Evolutionary conservation across 2,329 filamentous ascomycete species (phyloP).

Genomic region (Diplodia intermedia): DNA sequence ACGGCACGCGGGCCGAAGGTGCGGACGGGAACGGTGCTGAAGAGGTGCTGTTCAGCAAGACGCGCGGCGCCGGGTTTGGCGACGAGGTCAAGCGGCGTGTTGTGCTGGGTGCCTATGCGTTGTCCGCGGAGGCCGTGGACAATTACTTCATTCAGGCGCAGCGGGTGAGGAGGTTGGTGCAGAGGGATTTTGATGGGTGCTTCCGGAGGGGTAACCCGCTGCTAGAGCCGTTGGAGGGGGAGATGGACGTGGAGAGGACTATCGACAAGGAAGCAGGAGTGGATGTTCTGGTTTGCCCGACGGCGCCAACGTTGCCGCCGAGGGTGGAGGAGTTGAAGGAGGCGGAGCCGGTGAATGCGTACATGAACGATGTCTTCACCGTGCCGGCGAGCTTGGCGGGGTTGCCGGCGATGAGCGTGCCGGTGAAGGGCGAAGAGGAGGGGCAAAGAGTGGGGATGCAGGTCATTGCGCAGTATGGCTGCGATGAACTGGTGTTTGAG

Average conservation of each 20-base stretch:
- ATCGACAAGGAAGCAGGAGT: slow-evolving; percentile 63
- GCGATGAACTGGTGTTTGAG: slow-evolving; percentile 69
- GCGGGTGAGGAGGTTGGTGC: slow-evolving; percentile 80
- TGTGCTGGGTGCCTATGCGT: slow-evolving; percentile 84
- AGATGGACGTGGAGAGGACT: neutral
- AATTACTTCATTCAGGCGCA: slow-evolving; percentile 98
- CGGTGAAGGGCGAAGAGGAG: slow-evolving; percentile 55
- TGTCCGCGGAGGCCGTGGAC: slow-evolving; percentile 89
- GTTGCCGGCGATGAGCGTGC: slow-evolving; percentile 85
- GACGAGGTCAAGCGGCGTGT: slow-evolving; percentile 86
- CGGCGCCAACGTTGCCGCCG: slow-evolving; percentile 79
- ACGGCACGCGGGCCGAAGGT: slow-evolving; percentile 67
- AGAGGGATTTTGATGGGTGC: slow-evolving; percentile 82
- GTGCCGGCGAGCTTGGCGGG: slow-evolving; percentile 94
- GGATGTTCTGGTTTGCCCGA: slow-evolving; percentile 87
- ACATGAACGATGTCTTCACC: slow-evolving; percentile 94
- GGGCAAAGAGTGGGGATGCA: slow-evolving; percentile 67
- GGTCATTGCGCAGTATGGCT: slow-evolving; percentile 80
- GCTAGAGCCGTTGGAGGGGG: slow-evolving; percentile 37
- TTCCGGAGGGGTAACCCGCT: slow-evolving; percentile 77
- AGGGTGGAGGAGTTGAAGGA: slow-evolving; percentile 57
- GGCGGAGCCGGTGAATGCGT: slow-evolving; percentile 67
- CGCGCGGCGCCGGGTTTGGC: slow-evolving; percentile 78
- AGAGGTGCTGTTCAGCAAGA: slow-evolving; percentile 69
- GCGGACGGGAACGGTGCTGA: slow-evolving; percentile 62